Base-by-base conservation (phyloP, 768 basidiomycete genomes). In the Tricholoma saponaceum region DNA sequence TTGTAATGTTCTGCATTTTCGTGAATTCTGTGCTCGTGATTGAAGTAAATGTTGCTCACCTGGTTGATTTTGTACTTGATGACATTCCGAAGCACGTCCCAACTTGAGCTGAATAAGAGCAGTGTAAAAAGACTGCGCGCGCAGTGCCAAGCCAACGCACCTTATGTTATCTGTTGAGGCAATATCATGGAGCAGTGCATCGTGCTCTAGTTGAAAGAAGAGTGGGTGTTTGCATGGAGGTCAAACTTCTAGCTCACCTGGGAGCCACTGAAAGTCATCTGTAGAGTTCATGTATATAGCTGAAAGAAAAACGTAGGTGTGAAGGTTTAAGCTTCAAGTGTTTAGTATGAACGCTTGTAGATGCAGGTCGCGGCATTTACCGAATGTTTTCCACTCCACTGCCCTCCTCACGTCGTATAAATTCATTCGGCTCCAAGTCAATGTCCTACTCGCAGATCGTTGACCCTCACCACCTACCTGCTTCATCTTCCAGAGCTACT, bases 1-100 rank as follows among this genome's bases (percentile, higher is more conserved):
- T 60, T 22, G 70, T 69, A 39, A 80, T 76, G 59, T 84, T 87
- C 83, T 86, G 64, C 28, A 49, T 12, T 10, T 22, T 30, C 64
- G 51, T 62, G 56, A 56, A 51, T 39, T 41, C 39, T 39, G 39
- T 49, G 30, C 26, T 54, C 59, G 56, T 58, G 53, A 67, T 53
- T 44, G n/a, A 53, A 55, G 54, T 47, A 26, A 62, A 35, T 16
- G 16, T n/a, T 51, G 61, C 43, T 54, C 62, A 91, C 91, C 76
- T 90, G 74, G 64, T 79, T 72, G 10, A 92, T 75, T 69, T 85
- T 90, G 68, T 79, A 68, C 69, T 91, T 92, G 68, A 94, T 83
- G 55, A 84, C 82, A 65, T 86, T 80, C 37, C 89, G 83, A 44
- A 94, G 76, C 39, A 77, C 70, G 18, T 76, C 64, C 92, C 92